Base-by-base conservation (phyloP, 148 eudicot genomes). In the Arbutus unedo region DNA sequence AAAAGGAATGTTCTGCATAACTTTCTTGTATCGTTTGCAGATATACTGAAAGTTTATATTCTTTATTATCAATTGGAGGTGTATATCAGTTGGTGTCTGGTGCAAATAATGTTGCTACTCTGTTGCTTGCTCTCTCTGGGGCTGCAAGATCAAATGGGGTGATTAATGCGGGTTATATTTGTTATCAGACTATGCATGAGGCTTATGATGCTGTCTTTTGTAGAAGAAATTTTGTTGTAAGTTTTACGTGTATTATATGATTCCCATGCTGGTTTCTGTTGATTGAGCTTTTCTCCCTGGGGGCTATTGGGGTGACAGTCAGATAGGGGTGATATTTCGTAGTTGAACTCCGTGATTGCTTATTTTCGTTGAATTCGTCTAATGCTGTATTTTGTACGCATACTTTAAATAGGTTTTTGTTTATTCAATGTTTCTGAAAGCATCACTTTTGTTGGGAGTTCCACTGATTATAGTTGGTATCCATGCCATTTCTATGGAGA, bases 1-100 rank as follows among this genome's bases (percentile, higher is more conserved):
- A n/a, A 72, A 74, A 19, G 80, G 16, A 14, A 62, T 49, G 66
- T 60, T 84, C 25, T 80, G 10, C 2, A 60, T 75, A 18, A 44
- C 56, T 45, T 54, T 14, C 53, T n/a, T 78, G 6, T 18, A 15
- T 79, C 31, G 23, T 62, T 44, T 88, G 91, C 93, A 96, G 99
- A 87, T 96, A 96, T 75, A 83, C 97, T 59, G 99, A 96, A 86
- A 96, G 97, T 84, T 88, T 96, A 82, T 96, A 93, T 91, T 90
- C 99, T 82, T 78, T 96, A 41, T 86, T 91, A 72, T 91, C 98
- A 31, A 85, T 94, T 82, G 99, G 99, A 83, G 99, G 98, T 74
- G 47, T 91, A 77, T 90, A 90, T 84, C 76, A 88, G 80, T 86
- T 94, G 77, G 84, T 93, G 86, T 84, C 83, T 41, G 95, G 98